These are phyloP conservation scores for Aspergillus aculeatinus DNA, from an alignment of 2,329 filamentous ascomycete genomes.

Conservation along the genomic window DNA sequence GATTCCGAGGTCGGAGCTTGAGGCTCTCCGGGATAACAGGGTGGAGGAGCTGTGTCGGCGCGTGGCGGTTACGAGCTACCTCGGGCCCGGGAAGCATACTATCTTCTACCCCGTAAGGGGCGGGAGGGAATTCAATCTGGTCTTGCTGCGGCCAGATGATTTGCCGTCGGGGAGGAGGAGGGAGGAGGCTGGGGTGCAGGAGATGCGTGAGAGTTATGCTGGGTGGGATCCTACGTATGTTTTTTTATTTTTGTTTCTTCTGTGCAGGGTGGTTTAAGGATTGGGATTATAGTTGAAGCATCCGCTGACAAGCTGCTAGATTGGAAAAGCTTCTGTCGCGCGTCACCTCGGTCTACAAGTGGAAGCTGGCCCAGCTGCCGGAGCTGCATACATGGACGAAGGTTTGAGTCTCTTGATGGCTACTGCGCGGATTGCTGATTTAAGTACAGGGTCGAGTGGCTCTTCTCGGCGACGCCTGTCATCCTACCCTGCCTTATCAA, in stretches of 20 bases:
- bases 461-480: slow-evolving; percentile 57
- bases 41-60: slow-evolving; percentile 46
- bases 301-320: neutral
- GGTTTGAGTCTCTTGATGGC: neutral
- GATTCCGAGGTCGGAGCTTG: slow-evolving; percentile 47
- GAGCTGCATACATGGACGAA: slow-evolving; percentile 44
- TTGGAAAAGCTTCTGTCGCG: slow-evolving; percentile 40
- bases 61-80: slow-evolving; percentile 58
- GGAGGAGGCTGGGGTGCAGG: slow-evolving; percentile 53
- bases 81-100: slow-evolving; percentile 60
- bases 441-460: slow-evolving; percentile 10
- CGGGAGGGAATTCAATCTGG: slow-evolving; percentile 62
- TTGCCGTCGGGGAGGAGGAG: slow-evolving; percentile 24
- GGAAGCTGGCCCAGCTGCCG: slow-evolving; percentile 57
- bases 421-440: neutral
- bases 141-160: slow-evolving; percentile 61
- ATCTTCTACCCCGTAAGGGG: slow-evolving; percentile 62
- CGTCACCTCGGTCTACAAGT: slow-evolving; percentile 62
- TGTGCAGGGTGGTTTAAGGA: too few relatives aligned
- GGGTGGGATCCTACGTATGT: slow-evolving; percentile 57
- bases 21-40: slow-evolving; percentile 44
- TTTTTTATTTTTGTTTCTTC: too few relatives aligned
- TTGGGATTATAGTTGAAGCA: neutral
- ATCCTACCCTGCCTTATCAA: slow-evolving; percentile 61
- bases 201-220: slow-evolving; percentile 59